These are phyloP conservation scores for Rhodamnia argentea DNA, from an alignment of 345 rosid genomes.

Conservation along the genomic window DNA sequence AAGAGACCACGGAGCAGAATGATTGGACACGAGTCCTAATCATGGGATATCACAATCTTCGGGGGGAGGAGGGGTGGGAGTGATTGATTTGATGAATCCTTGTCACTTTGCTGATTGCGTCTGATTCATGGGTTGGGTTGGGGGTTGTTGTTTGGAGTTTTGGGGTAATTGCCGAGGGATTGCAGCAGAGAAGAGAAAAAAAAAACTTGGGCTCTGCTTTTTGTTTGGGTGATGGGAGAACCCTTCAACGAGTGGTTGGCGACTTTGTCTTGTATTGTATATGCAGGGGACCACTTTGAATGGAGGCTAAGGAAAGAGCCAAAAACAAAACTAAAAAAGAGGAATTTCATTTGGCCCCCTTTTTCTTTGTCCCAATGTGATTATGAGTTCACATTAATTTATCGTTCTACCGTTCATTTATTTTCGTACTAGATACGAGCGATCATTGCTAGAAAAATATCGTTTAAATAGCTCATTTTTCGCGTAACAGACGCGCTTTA, in stretches of 20 bases:
- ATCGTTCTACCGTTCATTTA: too few species aligned
- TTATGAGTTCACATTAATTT: neutral
- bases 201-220: neutral
- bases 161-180: neutral
- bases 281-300: neutral
- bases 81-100: neutral
- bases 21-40: neutral
- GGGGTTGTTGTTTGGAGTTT: neutral
- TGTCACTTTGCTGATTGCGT: neutral
- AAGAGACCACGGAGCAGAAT: neutral
- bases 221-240: neutral
- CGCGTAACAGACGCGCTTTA: rapidly evolving
- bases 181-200: neutral
- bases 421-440: neutral
- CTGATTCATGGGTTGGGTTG: neutral
- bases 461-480: neutral
- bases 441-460: neutral
- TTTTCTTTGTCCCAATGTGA: neutral
- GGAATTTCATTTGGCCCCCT: neutral
- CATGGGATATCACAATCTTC: neutral
- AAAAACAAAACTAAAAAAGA: neutral
- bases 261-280: neutral
- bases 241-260: neutral
- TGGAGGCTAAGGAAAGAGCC: neutral
- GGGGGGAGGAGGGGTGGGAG: neutral